A percentile compares a stretch with the other conserved stretches of the same genome.
These are phyloP conservation scores for Ramaria rubella DNA, from an alignment of 768 basidiomycete species.

Conservation along the genomic window DNA sequence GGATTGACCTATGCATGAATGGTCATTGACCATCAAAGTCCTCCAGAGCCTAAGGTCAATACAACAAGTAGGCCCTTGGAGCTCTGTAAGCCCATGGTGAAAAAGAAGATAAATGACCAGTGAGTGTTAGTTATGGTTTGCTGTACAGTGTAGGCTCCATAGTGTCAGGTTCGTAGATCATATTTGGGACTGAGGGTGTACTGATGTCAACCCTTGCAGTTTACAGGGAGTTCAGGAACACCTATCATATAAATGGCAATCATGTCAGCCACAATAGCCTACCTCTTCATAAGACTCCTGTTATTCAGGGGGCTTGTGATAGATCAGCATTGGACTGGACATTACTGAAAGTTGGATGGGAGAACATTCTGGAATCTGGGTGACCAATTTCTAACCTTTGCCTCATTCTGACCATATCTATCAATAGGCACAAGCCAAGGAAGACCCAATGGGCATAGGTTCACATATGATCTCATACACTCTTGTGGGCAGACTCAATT, in stretches of 20 bases:
- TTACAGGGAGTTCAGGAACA: conserved; percentile 60
- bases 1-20: conserved; percentile 68
- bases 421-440: conserved; percentile 34
- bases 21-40: conserved; percentile 52
- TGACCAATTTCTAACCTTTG: conserved; percentile 1
- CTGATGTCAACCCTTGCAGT: conserved; percentile 33
- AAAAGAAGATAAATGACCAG: conserved; percentile 71
- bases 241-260: too few species aligned
- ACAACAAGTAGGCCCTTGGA: conserved; percentile 55
- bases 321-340: conserved; percentile 73
- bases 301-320: conserved; percentile 71
- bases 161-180: conserved; percentile 41
- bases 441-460: conserved; percentile 69
- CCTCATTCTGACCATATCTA: conserved; percentile 5
- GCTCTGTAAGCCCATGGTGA: conserved; percentile 58
- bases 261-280: conserved; percentile 58
- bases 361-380: conserved; percentile 61
- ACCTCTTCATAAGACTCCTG: conserved; percentile 73
- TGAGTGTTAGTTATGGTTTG: conserved; percentile 35
- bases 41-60: conserved; percentile 39
- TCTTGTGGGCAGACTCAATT: conserved; percentile 53
- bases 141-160: not conserved
- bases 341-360: conserved; percentile 50
- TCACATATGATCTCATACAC: conserved; percentile 76
- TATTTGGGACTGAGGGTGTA: conserved; percentile 7